phyloP scores from a whole-genome alignment of 108 stramenopile species.

The Ochromonas danica region DNA sequence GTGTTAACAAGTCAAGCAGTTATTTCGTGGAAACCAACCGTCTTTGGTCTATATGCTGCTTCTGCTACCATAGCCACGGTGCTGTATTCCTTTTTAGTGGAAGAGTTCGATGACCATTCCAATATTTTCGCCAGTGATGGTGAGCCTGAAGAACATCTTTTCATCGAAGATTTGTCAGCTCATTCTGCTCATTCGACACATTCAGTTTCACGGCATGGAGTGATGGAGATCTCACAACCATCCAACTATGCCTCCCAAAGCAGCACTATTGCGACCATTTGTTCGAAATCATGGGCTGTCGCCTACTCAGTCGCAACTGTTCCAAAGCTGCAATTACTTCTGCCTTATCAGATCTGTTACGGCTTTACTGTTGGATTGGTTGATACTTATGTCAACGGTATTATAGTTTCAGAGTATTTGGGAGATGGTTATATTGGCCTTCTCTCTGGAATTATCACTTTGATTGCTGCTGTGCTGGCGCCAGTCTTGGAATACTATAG shows the following conservation, averaged over 20 bases:
- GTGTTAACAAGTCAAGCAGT: background rate
- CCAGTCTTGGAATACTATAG: too few species aligned
- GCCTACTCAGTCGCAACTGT: background rate
- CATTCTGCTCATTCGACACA: too few species aligned
- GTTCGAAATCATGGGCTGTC: background rate
- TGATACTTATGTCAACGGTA: slow-evolving; percentile 22
- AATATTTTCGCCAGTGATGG: background rate
- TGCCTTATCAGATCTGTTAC: background rate
- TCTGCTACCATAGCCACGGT: background rate
- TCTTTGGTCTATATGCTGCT: background rate
- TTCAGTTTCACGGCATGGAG: background rate
- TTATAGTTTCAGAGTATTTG: background rate
- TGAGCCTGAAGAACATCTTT: background rate
- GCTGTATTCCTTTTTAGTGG: background rate
- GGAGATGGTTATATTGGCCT: slow-evolving; percentile 23
- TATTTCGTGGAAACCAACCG: background rate
- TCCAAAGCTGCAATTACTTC: background rate
- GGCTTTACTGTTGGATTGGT: slow-evolving; percentile 2
- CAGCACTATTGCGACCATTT: background rate
- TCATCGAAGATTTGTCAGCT: background rate
- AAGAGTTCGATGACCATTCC: background rate
- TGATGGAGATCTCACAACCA: too few species aligned
- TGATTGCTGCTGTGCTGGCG: background rate
- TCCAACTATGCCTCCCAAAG: background rate
- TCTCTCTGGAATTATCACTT: background rate